These are phyloP conservation scores for Aspergillus wentii DNA, from an alignment of 495 filamentous ascomycete species.

Conservation along the genomic window DNA sequence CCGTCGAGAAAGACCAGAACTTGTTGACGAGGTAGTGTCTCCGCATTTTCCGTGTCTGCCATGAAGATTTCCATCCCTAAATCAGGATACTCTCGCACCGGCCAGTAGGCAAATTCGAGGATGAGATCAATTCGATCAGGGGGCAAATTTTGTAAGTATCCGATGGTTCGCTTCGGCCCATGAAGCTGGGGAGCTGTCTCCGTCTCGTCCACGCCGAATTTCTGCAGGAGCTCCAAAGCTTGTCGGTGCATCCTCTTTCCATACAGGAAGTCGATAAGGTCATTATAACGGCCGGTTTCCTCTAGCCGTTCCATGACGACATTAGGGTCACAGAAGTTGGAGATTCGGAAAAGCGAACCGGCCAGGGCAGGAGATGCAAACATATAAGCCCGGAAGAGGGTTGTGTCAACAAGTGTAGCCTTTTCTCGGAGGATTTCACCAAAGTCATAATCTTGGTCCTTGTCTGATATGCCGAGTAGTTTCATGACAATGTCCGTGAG, in stretches of 20 bases:
- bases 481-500: conserved; percentile 42
- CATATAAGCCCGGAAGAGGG: conserved; percentile 91
- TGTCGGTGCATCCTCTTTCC: conserved; percentile 90
- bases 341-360: conserved; percentile 86
- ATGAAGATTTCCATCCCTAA: conserved; percentile 95
- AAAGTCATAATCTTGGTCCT: conserved; percentile 56
- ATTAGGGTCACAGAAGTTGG: conserved; percentile 94
- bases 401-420: conserved; percentile 84
- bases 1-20: conserved; percentile 69
- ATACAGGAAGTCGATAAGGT: conserved; percentile 94
- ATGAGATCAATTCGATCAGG: conserved; percentile 87
- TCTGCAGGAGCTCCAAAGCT: conserved; percentile 75
- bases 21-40: conserved; percentile 71
- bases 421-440: conserved; percentile 64
- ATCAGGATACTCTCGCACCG: conserved; percentile 62
- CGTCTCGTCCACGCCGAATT: conserved; percentile 72
- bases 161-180: conserved; percentile 78
- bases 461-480: conserved; percentile 36
- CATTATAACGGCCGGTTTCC: conserved; percentile 83
- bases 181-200: conserved; percentile 56
- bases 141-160: conserved; percentile 85
- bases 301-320: conserved; percentile 91
- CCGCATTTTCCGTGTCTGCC: conserved; percentile 90
- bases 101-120: conserved; percentile 88
- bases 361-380: conserved; percentile 78